Conservation (phyloP, 768 basidiomycete genomes). For the Lactifluus hygrophoroides region DNA sequence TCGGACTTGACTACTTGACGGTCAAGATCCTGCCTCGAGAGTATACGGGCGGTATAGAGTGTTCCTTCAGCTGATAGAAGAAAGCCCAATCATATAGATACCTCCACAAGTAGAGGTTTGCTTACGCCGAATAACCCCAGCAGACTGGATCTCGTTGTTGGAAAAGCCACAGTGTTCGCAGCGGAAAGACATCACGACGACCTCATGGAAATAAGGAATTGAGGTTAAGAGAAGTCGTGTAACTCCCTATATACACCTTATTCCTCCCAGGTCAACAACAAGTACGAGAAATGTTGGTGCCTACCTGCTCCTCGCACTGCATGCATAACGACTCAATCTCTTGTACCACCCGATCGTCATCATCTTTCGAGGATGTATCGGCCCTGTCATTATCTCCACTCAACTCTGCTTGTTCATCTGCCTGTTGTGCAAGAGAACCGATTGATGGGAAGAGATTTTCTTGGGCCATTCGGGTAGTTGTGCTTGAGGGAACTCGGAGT, state of each 20-base stretch:
- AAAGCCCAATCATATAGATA: background rate
- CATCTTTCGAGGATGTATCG: conserved; percentile 26
- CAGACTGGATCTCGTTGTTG: conserved; percentile 94
- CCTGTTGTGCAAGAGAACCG: conserved; percentile 43
- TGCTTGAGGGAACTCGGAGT: background rate
- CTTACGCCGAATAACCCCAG: conserved; percentile 77
- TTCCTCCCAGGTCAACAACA: background rate
- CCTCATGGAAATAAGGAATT: conserved; percentile 92
- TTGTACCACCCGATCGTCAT: conserved; percentile 62
- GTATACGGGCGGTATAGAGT: conserved; percentile 71
- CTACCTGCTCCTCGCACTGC: conserved; percentile 84
- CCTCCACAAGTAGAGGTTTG: conserved; percentile 7
- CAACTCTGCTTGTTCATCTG: conserved; percentile 32
- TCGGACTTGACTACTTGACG: conserved; percentile 90
- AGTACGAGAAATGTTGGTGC: conserved; percentile 20
- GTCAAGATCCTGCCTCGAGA: conserved; percentile 69
- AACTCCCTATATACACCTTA: conserved; percentile 49
- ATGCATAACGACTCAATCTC: conserved; percentile 92
- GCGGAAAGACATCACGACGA: conserved; percentile 93
- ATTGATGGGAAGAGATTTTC: conserved; percentile 49
- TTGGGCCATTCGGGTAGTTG: conserved; percentile 13
- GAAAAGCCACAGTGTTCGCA: conserved; percentile 85
- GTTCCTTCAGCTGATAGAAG: conserved; percentile 62
- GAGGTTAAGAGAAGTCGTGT: conserved; percentile 86
- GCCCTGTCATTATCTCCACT: too few species aligned